Base-by-base conservation (phyloP, 805 yeast genomes). In the Ogataea neopini region DNA sequence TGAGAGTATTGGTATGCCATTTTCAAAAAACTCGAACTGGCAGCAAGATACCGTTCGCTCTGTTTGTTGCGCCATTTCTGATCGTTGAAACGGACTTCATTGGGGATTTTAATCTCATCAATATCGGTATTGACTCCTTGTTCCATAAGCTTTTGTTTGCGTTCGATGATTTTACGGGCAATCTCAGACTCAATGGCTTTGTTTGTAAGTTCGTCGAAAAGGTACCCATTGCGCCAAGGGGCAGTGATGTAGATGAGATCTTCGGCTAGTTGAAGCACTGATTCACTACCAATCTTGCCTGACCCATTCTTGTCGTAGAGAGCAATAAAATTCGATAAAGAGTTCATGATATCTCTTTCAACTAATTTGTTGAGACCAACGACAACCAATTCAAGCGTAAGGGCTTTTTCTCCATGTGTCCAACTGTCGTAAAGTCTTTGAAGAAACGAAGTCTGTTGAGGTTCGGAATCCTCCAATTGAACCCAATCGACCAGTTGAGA, bases 1-100 rank as follows among this genome's bases (percentile, higher is more conserved):
- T 81, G 86, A 0, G 97, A 96, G 64, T 90, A 89, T 60, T 90
- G 96, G 62, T 90, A 90, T 0, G 96, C 89, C 50, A 96, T 72
- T 64, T 88, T 88, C 38, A 92, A 79, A 58, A 92, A 94, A 15
- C 79, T 82, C 51, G 96, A 86, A 3, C 96, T 94, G 0, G 97
- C 92, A 1, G 88, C 78, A 22, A 94, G 72, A 60, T 90, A 92
- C 51, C 97, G 70, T 58, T 84, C 90, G n/a, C 81, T 69, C 63
- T 86, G 94, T 54, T 76, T 81, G 37, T 73, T 71, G 53, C 77
- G 81, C 60, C 84, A 79, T 41, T 74, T 74, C 38, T 79, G 82
- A 54, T 80, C 81, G 58, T 86, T 86, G 40, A 85, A 78, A 23
- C 76, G 71, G 10, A 84, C 77, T 50, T 81, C 83, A 3, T 76